A percentile compares a stretch with the other conserved stretches of the same genome.
Evolutionary conservation across 305 asterid genomes (phyloP).

Genomic region (Fraxinus greggii): DNA sequence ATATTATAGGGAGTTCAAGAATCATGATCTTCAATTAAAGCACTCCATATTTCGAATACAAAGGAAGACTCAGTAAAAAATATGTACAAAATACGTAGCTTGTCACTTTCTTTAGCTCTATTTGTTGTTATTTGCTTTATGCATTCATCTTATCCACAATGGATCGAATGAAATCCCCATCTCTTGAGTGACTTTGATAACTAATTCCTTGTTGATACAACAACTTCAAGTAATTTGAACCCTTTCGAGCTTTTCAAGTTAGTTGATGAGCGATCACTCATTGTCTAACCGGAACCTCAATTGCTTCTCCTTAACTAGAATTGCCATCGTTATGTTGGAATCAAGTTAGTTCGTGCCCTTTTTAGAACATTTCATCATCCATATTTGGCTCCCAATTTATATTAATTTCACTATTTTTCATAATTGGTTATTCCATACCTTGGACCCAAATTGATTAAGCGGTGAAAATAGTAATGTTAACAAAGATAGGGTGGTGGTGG

Average conservation of each 20-base stretch:
- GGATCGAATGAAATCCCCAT: neutral
- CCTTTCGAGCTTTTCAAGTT: neutral
- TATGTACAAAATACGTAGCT: neutral
- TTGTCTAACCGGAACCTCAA: neutral
- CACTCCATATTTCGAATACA: neutral
- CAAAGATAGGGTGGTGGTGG: neutral
- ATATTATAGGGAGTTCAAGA: neutral
- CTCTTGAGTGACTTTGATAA: neutral
- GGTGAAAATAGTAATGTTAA: neutral
- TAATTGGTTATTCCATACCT: neutral
- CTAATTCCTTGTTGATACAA: neutral
- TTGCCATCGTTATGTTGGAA: neutral
- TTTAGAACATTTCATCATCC: neutral
- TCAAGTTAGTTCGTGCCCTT: neutral
- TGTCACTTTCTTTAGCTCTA: neutral
- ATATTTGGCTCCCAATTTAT: neutral
- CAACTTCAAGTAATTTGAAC: neutral
- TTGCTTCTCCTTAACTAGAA: neutral
- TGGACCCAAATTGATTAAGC: neutral
- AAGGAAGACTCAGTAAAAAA: neutral
- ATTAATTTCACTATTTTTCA: neutral
- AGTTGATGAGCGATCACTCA: neutral
- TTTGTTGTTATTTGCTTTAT: neutral
- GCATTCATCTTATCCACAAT: neutral
- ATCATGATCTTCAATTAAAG: neutral